These are phyloP conservation scores for Pyrus pyrifolia DNA, from an alignment of 306 rosid genomes.

Conservation along the genomic window DNA sequence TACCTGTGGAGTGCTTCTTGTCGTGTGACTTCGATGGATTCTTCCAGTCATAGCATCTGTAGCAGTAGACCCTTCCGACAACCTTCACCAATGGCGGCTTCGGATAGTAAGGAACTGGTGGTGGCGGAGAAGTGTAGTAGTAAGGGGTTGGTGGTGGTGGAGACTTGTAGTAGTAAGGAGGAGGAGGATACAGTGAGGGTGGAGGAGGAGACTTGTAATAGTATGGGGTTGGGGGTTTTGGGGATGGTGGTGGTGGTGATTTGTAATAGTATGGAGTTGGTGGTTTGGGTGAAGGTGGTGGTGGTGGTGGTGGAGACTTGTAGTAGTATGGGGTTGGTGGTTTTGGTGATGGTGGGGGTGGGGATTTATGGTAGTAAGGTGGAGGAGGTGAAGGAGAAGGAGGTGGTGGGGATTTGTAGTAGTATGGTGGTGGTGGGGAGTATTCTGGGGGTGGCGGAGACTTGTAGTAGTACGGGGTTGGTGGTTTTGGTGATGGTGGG, in stretches of 20 bases:
- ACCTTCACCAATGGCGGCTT: slow-evolving; percentile 70
- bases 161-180: slow-evolving; percentile 11
- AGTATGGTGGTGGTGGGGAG: background rate
- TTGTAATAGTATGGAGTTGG: slow-evolving; percentile 20
- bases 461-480: slow-evolving; percentile 33
- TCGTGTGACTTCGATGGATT: slow-evolving; percentile 71
- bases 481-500: background rate
- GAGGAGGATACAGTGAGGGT: no score
- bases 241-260: slow-evolving; percentile 31
- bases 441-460: slow-evolving; percentile 22
- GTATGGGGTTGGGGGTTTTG: background rate
- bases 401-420: slow-evolving; percentile 40
- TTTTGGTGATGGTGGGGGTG: slow-evolving; percentile 24
- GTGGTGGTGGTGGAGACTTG: slow-evolving; percentile 21
- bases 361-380: slow-evolving; percentile 27
- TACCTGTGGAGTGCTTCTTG: slow-evolving; percentile 90
- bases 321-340: slow-evolving; percentile 11
- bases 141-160: slow-evolving; percentile 29
- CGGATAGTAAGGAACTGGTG: slow-evolving; percentile 27
- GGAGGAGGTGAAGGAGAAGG: slow-evolving; percentile 1
- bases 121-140: slow-evolving; percentile 30
- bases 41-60: slow-evolving; percentile 67
- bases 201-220: no score
- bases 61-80: slow-evolving; percentile 85
- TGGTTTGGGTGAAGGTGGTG: no score